A percentile compares a stretch with the other conserved stretches of the same genome.
Evolutionary conservation across 2,329 filamentous ascomycete species (phyloP).

Genomic region (Zalaria obscura): DNA sequence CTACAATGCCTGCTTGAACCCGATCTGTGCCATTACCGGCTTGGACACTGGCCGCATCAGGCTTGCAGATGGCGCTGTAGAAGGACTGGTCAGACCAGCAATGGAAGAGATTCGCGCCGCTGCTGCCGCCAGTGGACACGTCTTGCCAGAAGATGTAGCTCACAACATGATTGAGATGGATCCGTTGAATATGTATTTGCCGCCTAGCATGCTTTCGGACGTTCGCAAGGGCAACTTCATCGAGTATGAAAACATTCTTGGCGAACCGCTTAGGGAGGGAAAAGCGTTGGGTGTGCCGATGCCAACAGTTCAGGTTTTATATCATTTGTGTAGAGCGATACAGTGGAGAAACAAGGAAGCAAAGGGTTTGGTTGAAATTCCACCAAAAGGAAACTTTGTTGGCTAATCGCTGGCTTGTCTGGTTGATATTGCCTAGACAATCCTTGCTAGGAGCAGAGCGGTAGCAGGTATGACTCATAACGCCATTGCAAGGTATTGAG

Average conservation of each 20-base stretch:
- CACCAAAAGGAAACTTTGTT: conserved; percentile 7
- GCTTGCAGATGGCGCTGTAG: conserved; percentile 19
- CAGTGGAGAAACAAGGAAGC: conserved; percentile 22
- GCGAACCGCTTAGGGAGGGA: conserved; percentile 41
- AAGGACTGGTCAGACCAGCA: conserved; percentile 32
- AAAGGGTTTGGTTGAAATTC: conserved; percentile 3
- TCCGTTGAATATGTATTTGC: conserved; percentile 33
- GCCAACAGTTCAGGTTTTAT: conserved; percentile 36
- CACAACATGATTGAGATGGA: conserved; percentile 34
- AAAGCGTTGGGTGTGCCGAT: conserved; percentile 32
- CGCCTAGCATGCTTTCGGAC: conserved; percentile 43
- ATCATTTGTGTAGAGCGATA: conserved; percentile 32
- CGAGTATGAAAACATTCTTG: conserved; percentile 42
- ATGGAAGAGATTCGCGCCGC: conserved; percentile 37
- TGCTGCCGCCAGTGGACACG: conserved; percentile 24
- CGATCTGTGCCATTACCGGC: conserved; percentile 34
- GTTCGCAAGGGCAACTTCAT: conserved; percentile 40
- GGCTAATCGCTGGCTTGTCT: not conserved
- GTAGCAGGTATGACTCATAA: too few relatives aligned
- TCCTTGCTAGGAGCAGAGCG: too few relatives aligned
- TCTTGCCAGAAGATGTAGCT: conserved; percentile 29
- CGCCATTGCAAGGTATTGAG: too few relatives aligned
- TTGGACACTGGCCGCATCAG: conserved; percentile 33
- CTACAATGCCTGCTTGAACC: conserved; percentile 34
- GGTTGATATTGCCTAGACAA: too few relatives aligned